These are phyloP conservation scores for Rhizodiscina lignyota DNA, from an alignment of 495 filamentous ascomycete genomes.

Conservation along the genomic window DNA sequence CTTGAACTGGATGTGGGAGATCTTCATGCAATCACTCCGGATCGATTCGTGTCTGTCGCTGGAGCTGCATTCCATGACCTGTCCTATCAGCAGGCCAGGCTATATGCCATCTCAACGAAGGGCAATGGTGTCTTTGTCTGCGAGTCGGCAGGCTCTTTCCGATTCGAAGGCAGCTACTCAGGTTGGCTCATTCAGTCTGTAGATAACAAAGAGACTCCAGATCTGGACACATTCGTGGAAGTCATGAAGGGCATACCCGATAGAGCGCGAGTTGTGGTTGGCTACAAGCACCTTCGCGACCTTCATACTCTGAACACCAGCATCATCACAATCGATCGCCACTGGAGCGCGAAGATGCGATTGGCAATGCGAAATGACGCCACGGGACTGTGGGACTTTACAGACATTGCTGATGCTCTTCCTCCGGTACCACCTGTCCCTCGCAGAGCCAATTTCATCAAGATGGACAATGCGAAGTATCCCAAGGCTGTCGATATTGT, in stretches of 20 bases:
- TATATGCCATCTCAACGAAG: slow-evolving; percentile 81
- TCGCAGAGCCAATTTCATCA: slow-evolving; percentile 73
- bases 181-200: slow-evolving; percentile 92
- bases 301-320: slow-evolving; percentile 86
- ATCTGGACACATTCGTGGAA: slow-evolving; percentile 77
- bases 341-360: slow-evolving; percentile 91
- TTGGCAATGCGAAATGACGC: slow-evolving; percentile 81
- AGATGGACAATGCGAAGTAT: slow-evolving; percentile 74
- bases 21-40: slow-evolving; percentile 85
- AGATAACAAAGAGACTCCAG: slow-evolving; percentile 74
- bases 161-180: slow-evolving; percentile 74
- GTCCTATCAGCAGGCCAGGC: slow-evolving; percentile 87
- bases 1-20: slow-evolving; percentile 78
- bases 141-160: slow-evolving; percentile 88
- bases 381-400: slow-evolving; percentile 90
- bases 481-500: slow-evolving; percentile 83
- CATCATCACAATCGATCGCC: slow-evolving; percentile 82
- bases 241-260: slow-evolving; percentile 76
- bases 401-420: slow-evolving; percentile 62
- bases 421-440: slow-evolving; percentile 54
- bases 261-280: slow-evolving; percentile 75
- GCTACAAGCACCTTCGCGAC: slow-evolving; percentile 89
- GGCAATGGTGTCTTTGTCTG: slow-evolving; percentile 71
- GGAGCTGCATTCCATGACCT: slow-evolving; percentile 89
- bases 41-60: slow-evolving; percentile 85